Evolutionary conservation across 306 rosid genomes (phyloP).

Genomic region (Spatholobus suberectus): DNA sequence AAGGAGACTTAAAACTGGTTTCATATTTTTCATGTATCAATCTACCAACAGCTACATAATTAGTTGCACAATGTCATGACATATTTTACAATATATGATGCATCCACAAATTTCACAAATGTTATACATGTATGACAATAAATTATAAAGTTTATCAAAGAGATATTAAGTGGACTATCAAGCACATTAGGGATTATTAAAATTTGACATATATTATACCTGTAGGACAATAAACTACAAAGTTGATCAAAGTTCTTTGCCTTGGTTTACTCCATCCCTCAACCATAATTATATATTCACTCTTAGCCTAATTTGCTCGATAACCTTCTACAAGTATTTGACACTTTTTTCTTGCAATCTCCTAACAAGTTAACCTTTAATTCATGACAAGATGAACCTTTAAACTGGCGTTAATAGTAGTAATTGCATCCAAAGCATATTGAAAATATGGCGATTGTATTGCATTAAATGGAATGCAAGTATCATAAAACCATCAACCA

Average conservation of each 20-base stretch:
- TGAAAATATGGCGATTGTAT: neutral
- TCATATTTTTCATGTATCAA: neutral
- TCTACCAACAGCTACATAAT: neutral
- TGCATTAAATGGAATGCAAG: neutral
- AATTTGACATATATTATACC: too few species aligned
- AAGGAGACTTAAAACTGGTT: neutral
- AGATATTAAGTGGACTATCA: too few species aligned
- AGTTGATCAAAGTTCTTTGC: neutral
- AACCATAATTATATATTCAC: too few species aligned
- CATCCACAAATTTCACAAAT: neutral
- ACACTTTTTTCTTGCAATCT: neutral
- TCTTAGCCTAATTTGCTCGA: neutral
- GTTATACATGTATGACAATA: neutral
- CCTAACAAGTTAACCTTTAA: neutral
- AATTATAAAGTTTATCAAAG: too few species aligned
- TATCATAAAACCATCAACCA: too few species aligned
- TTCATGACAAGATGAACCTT: neutral
- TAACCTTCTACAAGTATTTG: neutral
- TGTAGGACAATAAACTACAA: neutral
- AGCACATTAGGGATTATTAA: too few species aligned
- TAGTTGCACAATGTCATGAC: neutral
- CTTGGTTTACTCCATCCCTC: neutral
- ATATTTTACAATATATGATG: neutral
- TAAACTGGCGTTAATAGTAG: neutral
- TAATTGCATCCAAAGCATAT: neutral